Evolutionary conservation across 2,329 filamentous ascomycete species (phyloP).

Genomic region (Domatiomyces globalis): DNA sequence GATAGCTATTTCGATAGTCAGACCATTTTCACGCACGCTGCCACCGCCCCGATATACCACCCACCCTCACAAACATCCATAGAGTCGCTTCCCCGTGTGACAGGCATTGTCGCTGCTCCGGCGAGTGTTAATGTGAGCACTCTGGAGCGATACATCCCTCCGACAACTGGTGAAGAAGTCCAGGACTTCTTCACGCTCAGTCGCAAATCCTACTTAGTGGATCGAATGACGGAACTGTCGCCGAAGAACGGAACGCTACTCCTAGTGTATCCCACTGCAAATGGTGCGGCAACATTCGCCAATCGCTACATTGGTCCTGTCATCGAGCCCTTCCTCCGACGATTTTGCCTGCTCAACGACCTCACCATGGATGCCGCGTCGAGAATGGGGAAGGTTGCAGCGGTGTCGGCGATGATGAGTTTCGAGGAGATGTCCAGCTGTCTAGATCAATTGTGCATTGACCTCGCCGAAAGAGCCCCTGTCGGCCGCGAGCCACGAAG

Average conservation of each 20-base stretch:
- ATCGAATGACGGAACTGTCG: constrained; percentile 47
- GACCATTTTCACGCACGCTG: constrained; percentile 48
- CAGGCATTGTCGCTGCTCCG: constrained; percentile 45
- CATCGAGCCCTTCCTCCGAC: constrained; percentile 46
- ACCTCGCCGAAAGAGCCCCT: constrained; percentile 21
- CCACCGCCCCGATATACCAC: constrained; percentile 45
- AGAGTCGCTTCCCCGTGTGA: constrained; percentile 30
- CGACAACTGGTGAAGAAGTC: constrained; percentile 44
- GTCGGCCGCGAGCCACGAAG: constrained; percentile 20
- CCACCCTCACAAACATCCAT: constrained; percentile 36
- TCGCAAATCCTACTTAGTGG: constrained; percentile 44
- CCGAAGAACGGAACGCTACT: constrained; percentile 42
- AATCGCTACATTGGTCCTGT: constrained; percentile 46
- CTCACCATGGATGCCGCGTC: constrained; percentile 43
- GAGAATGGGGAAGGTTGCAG: constrained; percentile 39
- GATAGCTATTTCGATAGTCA: constrained; percentile 45
- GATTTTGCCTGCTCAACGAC: constrained; percentile 44
- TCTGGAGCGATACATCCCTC: constrained; percentile 52
- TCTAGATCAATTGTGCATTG: constrained; percentile 27
- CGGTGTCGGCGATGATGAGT: constrained; percentile 40
- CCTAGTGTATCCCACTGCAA: constrained; percentile 48
- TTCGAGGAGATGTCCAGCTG: constrained; percentile 37
- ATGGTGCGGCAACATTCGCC: constrained; percentile 45
- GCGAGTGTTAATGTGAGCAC: constrained; percentile 46
- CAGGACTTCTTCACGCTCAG: constrained; percentile 41